Percentiles rank a stretch among this genome's conserved stretches.
These are phyloP conservation scores for Pseudognaphalium luteoalbum DNA, from an alignment of 129 eudicot genomes.

Conservation along the genomic window DNA sequence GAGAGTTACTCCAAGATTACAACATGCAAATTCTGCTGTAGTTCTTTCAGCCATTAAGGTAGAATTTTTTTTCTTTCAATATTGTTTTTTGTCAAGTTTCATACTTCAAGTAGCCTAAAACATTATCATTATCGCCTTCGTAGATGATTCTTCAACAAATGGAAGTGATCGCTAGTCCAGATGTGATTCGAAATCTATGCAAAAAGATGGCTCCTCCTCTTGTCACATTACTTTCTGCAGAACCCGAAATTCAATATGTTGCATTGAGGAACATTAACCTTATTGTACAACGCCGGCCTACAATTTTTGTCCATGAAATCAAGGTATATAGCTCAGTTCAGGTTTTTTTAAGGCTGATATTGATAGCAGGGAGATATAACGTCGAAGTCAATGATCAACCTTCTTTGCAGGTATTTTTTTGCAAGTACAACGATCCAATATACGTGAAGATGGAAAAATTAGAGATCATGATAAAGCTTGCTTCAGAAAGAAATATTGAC, in stretches of 20 bases:
- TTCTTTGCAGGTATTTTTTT: slow-evolving; percentile 66
- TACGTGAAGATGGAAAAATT: slow-evolving; percentile 94
- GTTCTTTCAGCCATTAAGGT: slow-evolving; percentile 94
- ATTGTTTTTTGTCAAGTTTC: not conserved
- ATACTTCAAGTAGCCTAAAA: not conserved
- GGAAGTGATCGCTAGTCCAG: slow-evolving; percentile 86
- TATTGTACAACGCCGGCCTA: slow-evolving; percentile 84
- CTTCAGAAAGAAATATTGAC: slow-evolving; percentile 89
- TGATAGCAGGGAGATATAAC: not conserved
- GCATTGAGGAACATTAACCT: slow-evolving; percentile 85
- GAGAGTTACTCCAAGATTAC: slow-evolving; percentile 86
- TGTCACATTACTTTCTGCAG: slow-evolving; percentile 89
- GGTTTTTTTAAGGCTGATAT: not conserved
- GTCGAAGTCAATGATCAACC: not conserved
- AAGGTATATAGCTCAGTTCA: slow-evolving; percentile 47
- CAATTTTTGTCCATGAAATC: slow-evolving; percentile 91
- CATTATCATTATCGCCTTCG: slow-evolving; percentile 7
- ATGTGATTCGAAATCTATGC: slow-evolving; percentile 84
- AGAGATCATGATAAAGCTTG: slow-evolving; percentile 92
- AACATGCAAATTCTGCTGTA: slow-evolving; percentile 96
- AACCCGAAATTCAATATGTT: slow-evolving; percentile 96
- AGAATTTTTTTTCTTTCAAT: not conserved
- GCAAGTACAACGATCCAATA: slow-evolving; percentile 93
- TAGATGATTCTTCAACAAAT: slow-evolving; percentile 96
- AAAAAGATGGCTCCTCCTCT: slow-evolving; percentile 97